Percentiles rank a stretch among this genome's conserved stretches.
phyloP scores from a whole-genome alignment of 106 monocot genomes.

The Platanthera guangdongensis region DNA sequence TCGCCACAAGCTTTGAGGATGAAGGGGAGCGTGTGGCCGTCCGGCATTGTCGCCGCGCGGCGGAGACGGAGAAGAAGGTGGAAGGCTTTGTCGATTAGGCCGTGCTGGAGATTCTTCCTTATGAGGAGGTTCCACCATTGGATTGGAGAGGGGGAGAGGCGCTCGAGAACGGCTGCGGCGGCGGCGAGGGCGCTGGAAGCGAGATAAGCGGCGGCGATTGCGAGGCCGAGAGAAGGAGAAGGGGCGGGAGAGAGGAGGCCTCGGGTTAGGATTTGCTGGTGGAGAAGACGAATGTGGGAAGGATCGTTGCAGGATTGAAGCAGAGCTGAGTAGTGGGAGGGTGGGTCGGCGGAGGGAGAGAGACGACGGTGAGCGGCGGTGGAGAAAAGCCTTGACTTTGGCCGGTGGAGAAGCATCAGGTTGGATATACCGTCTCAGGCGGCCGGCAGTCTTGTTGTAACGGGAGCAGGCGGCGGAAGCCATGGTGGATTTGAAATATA shows the following conservation, averaged over 20 bases:
- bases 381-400: constrained; percentile 12
- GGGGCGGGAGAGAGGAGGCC: constrained; percentile 21
- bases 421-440: constrained; percentile 3
- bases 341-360: neutral
- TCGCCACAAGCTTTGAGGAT: constrained; percentile 70
- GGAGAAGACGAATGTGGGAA: constrained; percentile 18
- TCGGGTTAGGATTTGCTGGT: constrained; percentile 42
- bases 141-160: constrained; percentile 31
- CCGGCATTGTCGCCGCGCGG: constrained; percentile 32
- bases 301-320: constrained; percentile 45
- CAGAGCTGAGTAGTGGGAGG: constrained; percentile 11
- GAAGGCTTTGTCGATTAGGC: constrained; percentile 39
- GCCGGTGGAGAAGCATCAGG: constrained; percentile 23
- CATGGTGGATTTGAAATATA: neutral
- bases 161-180: constrained; percentile 39
- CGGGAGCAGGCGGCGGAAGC: neutral
- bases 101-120: constrained; percentile 28
- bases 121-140: constrained; percentile 67
- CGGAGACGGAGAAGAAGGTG: constrained; percentile 32
- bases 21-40: constrained; percentile 71
- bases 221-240: constrained; percentile 13
- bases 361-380: neutral
- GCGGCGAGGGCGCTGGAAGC: constrained; percentile 25
- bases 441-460: neutral
- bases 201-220: constrained; percentile 36